Conservation (phyloP, 2,329 filamentous ascomycete species). For the Fusarium nodosum region DNA sequence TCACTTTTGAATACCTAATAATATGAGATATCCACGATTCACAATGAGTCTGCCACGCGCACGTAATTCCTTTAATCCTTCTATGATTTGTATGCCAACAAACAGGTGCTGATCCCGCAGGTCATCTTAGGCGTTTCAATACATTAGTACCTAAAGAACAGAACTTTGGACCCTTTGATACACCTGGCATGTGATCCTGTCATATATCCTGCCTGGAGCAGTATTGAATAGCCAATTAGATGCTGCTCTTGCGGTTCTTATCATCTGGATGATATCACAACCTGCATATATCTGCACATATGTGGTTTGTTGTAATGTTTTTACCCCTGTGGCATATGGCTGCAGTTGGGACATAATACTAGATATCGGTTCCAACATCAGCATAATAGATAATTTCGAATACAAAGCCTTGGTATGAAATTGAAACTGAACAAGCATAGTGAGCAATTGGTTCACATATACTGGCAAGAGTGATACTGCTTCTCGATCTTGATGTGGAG, state of each 20-base stretch:
- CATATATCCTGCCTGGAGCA: not conserved
- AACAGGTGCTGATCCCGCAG: constrained; percentile 35
- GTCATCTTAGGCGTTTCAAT: constrained; percentile 7
- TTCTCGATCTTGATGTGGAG: not conserved
- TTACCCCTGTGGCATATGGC: not conserved
- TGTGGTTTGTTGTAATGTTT: not conserved
- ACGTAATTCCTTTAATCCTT: not conserved
- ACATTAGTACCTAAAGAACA: not conserved
- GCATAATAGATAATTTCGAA: no score
- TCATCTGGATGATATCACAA: not conserved
- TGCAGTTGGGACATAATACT: not conserved
- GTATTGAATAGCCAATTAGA: not conserved
- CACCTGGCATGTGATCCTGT: constrained; percentile 2
- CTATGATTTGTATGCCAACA: constrained; percentile 9
- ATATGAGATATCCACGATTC: constrained; percentile 9
- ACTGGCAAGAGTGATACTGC: not conserved
- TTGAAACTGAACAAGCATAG: no score
- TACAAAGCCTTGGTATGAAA: not conserved
- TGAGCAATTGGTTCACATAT: not conserved
- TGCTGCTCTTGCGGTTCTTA: not conserved
- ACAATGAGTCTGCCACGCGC: not conserved
- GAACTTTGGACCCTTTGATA: not conserved
- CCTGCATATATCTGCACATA: not conserved
- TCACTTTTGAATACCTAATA: constrained; percentile 8
- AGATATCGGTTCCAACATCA: no score